Percentiles rank a stretch among this genome's conserved stretches.
Evolutionary conservation across 257 asterid genomes (phyloP).

Genomic region (Anisodus acutangulus): DNA sequence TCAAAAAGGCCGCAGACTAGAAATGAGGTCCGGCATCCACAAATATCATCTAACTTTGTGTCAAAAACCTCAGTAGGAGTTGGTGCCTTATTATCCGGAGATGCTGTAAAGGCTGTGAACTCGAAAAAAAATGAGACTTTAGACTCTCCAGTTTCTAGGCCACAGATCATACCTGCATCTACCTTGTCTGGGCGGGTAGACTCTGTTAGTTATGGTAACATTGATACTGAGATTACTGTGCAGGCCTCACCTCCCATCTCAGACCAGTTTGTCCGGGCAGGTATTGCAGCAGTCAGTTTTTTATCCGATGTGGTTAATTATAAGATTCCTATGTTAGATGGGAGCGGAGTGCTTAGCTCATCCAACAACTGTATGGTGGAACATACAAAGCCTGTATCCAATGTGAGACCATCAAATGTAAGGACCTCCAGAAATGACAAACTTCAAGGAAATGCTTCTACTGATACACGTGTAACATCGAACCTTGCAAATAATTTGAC

Average conservation of each 20-base stretch:
- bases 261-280: conserved; percentile 83
- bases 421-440: conserved; percentile 52
- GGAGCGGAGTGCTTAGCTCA: conserved; percentile 45
- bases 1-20: conserved; percentile 58
- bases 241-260: conserved; percentile 63
- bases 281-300: conserved; percentile 83
- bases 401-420: conserved; percentile 45
- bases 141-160: conserved; percentile 36
- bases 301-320: conserved; percentile 81
- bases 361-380: conserved; percentile 55
- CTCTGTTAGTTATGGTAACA: conserved; percentile 50
- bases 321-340: conserved; percentile 67
- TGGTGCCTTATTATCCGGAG: conserved; percentile 52
- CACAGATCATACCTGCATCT: conserved; percentile 44
- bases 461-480: conserved; percentile 40
- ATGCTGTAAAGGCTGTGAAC: conserved; percentile 50
- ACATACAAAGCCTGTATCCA: conserved; percentile 52
- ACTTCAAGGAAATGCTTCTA: conserved; percentile 46
- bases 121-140: conserved; percentile 41
- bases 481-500: conserved; percentile 32
- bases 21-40: conserved; percentile 49
- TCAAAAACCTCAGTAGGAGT: conserved; percentile 58
- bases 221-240: conserved; percentile 39
- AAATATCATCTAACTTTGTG: conserved; percentile 46
- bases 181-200: conserved; percentile 37